Evolutionary conservation across 208 protist species (phyloP).

Genomic region (Trypanosoma melophagium): DNA sequence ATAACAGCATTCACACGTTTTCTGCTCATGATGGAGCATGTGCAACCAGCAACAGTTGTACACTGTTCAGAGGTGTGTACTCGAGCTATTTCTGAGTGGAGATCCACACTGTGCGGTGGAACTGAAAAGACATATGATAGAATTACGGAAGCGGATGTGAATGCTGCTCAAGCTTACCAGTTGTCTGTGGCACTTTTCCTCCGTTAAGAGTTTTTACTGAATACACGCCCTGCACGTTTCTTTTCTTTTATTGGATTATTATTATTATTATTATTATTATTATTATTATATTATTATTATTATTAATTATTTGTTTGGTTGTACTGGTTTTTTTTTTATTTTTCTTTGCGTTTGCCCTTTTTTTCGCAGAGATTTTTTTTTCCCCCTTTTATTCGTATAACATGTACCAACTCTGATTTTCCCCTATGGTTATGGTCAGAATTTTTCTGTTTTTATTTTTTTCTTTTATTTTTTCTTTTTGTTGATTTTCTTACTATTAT

Average conservation of each 20-base stretch:
- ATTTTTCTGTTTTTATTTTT: not conserved
- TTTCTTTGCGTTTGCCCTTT: slow-evolving; percentile 14
- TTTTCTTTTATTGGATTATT: not conserved
- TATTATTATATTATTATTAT: not conserved
- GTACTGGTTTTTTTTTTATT: not conserved
- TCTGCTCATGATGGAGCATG: slow-evolving; percentile 40
- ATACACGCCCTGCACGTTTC: not conserved
- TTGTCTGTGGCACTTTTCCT: slow-evolving; percentile 18
- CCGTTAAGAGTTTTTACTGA: not conserved
- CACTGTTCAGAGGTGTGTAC: slow-evolving; percentile 8
- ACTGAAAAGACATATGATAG: not conserved
- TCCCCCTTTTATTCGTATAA: too few relatives aligned
- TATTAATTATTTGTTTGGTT: too few relatives aligned
- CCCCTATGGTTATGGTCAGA: too few relatives aligned
- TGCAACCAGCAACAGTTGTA: slow-evolving; percentile 25
- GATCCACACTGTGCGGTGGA: not conserved
- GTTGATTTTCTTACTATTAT: slow-evolving; percentile 7
- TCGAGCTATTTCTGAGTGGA: slow-evolving; percentile 1
- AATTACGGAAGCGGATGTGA: slow-evolving; percentile 19
- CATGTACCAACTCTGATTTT: too few relatives aligned
- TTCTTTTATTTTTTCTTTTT: slow-evolving; percentile 14
- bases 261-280: not conserved
- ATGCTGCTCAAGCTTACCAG: slow-evolving; percentile 17
- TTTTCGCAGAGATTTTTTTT: too few relatives aligned
- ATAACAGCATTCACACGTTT: slow-evolving; percentile 41